phyloP scores from a whole-genome alignment of 1,284 basidiomycete species.

The Marasmius fiardii region DNA sequence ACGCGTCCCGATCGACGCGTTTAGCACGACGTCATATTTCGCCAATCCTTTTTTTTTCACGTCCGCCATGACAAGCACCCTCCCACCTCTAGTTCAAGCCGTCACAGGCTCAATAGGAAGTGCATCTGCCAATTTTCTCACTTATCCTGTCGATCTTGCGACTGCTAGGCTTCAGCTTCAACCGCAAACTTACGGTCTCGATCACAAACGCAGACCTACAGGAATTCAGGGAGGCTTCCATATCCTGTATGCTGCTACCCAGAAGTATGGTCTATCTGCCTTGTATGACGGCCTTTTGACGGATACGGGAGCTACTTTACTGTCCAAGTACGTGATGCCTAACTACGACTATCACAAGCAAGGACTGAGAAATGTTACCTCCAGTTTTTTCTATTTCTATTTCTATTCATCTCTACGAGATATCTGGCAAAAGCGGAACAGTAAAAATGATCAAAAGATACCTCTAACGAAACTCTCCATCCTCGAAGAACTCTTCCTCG shows the following conservation, averaged over 20 bases:
- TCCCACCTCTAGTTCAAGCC: slow-evolving; percentile 55
- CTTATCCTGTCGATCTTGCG: slow-evolving; percentile 53
- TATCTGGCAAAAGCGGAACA: slow-evolving; percentile 21
- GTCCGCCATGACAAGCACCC: slow-evolving; percentile 48
- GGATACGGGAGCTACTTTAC: slow-evolving; percentile 48
- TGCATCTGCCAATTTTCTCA: slow-evolving; percentile 46
- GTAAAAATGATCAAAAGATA: neutral
- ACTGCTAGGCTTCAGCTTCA: slow-evolving; percentile 41
- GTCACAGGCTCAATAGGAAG: slow-evolving; percentile 53
- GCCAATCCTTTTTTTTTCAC: neutral
- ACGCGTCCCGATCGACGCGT: neutral
- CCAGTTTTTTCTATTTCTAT: slow-evolving; percentile 47
- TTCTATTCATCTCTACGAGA: slow-evolving; percentile 37
- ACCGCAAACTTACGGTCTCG: slow-evolving; percentile 12
- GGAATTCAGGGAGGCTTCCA: slow-evolving; percentile 32
- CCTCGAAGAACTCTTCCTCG: slow-evolving; percentile 45
- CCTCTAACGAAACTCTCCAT: slow-evolving; percentile 25
- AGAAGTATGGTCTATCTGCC: slow-evolving; percentile 36
- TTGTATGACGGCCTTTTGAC: slow-evolving; percentile 48
- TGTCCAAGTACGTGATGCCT: slow-evolving; percentile 44
- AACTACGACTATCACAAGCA: neutral
- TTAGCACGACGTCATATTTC: neutral
- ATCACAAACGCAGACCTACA: slow-evolving; percentile 5
- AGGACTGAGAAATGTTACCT: neutral
- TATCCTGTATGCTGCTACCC: slow-evolving; percentile 34